Base-by-base conservation (phyloP, 2,329 filamentous ascomycete species). In the Passalora sequoiae region DNA sequence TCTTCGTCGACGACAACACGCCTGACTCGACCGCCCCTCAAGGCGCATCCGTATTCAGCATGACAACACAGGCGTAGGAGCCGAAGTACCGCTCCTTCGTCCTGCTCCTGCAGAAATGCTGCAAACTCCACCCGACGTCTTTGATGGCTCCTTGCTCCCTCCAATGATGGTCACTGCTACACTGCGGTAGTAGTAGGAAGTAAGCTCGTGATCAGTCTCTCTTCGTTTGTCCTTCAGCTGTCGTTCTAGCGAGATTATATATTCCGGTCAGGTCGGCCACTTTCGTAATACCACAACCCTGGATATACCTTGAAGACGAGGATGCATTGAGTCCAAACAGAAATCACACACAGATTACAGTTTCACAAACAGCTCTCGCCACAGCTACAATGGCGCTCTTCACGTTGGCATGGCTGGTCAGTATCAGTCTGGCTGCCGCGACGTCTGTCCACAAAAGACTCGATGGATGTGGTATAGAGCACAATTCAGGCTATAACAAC, bases 401-500 rank as follows among this genome's bases (percentile, higher is more conserved):
- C 4, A 36, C 7, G 22, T 21, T 22, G 19, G 32, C 32, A 15
- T 16, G 32, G 8, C 7, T 36, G 4, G 7, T 22, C 32, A 8
- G 7, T 20, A 20, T 12, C 17, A 21, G 27, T 17, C 17, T 43
- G 10, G 32, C 17, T n/a, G 21, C 36, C 4, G 47, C 43, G 17
- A 35, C 31, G 8, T 29, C 47, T 20, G n/a, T 28, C n/a, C 21
- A 25, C 17, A 13, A 19, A n/a, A 40, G 39, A 38, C 22, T 33
- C 8, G 31, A 13, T 4, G 46, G 46, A 15, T 48, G 46, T 35
- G 47, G 40, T 12, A 45, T 28, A n/a, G 9, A 38, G 5, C 51
- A 54, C 20, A 31, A 43, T n/a, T 17, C 45, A 17, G 52, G 53
- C 24, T 55, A 40, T 44, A 50, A 48, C 42, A 46, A 46, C 35